Evolutionary conservation across 2,329 filamentous ascomycete species (phyloP), one percentile per base, ranked within the genome.

Genomic region (Leptoxyphium fumago): DNA sequence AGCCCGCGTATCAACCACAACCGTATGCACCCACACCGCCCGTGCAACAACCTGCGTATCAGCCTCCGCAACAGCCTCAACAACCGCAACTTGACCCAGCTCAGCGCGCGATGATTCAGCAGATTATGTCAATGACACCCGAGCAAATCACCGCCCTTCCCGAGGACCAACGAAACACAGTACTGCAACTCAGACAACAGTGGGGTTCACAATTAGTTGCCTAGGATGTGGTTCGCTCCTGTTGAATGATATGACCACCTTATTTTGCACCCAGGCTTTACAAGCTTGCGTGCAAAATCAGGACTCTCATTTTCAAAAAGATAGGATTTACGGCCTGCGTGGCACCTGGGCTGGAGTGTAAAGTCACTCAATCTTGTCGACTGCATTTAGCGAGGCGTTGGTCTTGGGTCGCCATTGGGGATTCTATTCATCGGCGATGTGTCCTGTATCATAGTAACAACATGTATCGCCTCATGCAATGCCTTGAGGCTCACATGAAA

Each of bases 121-220:
- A 87, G 54, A 82, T 95, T 40, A 71, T 95, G 68, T 76, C 74
- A 43, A 78, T 95, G 67, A 77, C 86, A 2, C 82, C 84, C 55
- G 74, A 84, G 46, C 77, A 84, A 45, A 87, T 96, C 53, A 82
- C 89, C 59, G 75, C 78, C 56, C 68, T 95, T 41, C 32, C 32
- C 15, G 78, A 41, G 43, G 11, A 30, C 45, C 13, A 45, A 45
- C 82, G 5, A 9, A 36, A 36, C 32, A 36, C 32, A 9, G 32
- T 36, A 5, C 15, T 36, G 32, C 32, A 36, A 15, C 32, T 36
- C 15, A 13, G 32, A 36, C 32, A 36, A 36, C 32, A 36, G 9
- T 36, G 32, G 32, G 32, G 32, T 9, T 15, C 32, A 13, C 32
- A 36, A 15, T 13, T 36, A 15, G 32, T 36, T 13, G 32, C 32